A percentile compares a stretch with the other conserved stretches of the same genome.
These are phyloP conservation scores for Candida corydali DNA, from an alignment of 805 yeast species.

Conservation along the genomic window DNA sequence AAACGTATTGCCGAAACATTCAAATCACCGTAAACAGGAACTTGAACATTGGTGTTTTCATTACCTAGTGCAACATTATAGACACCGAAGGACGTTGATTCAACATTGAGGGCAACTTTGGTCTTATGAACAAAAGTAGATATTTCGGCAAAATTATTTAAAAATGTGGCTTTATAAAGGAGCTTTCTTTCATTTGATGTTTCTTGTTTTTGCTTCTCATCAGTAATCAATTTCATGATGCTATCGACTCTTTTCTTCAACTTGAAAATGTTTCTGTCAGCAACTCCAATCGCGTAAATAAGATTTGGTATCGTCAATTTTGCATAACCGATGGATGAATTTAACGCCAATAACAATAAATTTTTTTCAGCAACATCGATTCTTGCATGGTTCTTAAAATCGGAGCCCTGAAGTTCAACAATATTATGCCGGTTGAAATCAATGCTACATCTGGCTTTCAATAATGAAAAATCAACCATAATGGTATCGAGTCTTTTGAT, in stretches of 20 bases:
- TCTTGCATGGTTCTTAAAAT: constrained; percentile 5
- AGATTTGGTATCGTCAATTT: constrained; percentile 10
- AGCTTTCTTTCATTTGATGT: background rate
- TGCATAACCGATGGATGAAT: constrained; percentile 9
- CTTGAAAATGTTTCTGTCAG: constrained; percentile 1
- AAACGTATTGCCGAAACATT: constrained; percentile 39
- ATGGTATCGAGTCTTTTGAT: constrained; percentile 2
- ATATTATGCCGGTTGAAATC: constrained; percentile 7
- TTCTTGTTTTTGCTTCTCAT: constrained; percentile 3
- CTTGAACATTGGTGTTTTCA: constrained; percentile 9
- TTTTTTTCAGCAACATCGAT: background rate
- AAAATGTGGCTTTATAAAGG: constrained; percentile 19
- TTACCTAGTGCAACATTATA: constrained; percentile 19
- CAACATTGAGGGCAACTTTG: constrained; percentile 32
- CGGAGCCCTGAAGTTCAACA: constrained; percentile 11
- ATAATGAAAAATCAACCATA: background rate
- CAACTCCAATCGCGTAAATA: constrained; percentile 5
- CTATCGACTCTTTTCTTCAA: constrained; percentile 4
- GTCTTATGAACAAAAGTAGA: constrained; percentile 28
- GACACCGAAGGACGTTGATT: constrained; percentile 21
- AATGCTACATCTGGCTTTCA: constrained; percentile 5
- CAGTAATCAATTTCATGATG: background rate
- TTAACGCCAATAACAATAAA: constrained; percentile 3
- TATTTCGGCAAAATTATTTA: constrained; percentile 34
- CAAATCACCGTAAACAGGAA: constrained; percentile 36